Percentiles rank a stretch among this genome's conserved stretches.
phyloP scores from a whole-genome alignment of 1,139 yeast genomes.

The Blastobotrys serpentis region DNA sequence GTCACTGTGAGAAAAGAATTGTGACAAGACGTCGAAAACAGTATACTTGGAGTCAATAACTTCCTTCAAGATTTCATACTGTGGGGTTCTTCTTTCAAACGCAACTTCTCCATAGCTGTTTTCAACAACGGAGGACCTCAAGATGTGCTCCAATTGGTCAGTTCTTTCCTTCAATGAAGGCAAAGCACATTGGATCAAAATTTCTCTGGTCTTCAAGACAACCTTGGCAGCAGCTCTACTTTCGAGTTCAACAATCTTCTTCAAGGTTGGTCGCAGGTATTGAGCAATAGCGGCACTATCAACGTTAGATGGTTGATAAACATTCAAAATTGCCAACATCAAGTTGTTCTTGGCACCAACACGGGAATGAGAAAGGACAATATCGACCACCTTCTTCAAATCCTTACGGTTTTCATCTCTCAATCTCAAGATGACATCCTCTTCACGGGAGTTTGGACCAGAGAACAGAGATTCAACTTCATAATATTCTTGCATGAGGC shows the following conservation, averaged over 20 bases:
- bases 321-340: slow-evolving; percentile 77
- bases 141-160: slow-evolving; percentile 93
- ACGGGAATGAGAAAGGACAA: slow-evolving; percentile 85
- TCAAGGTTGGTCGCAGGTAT: slow-evolving; percentile 67
- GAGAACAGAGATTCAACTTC: slow-evolving; percentile 75
- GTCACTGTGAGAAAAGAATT: slow-evolving; percentile 79
- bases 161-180: slow-evolving; percentile 96
- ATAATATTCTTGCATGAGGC: slow-evolving; percentile 67
- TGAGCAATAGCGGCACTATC: slow-evolving; percentile 66
- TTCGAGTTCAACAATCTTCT: slow-evolving; percentile 80
- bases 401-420: slow-evolving; percentile 86
- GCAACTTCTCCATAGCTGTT: slow-evolving; percentile 78
- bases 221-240: slow-evolving; percentile 90
- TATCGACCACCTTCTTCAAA: slow-evolving; percentile 65
- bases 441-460: slow-evolving; percentile 76
- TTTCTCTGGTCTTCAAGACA: slow-evolving; percentile 94
- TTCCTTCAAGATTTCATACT: slow-evolving; percentile 74
- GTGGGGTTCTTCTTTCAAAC: slow-evolving; percentile 74
- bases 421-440: slow-evolving; percentile 69
- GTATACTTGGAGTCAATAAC: slow-evolving; percentile 95
- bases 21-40: slow-evolving; percentile 92
- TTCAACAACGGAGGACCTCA: slow-evolving; percentile 87
- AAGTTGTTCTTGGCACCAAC: slow-evolving; percentile 91
- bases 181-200: slow-evolving; percentile 90
- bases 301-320: slow-evolving; percentile 57